A percentile compares a stretch with the other conserved stretches of the same genome.
Conservation (phyloP, 805 yeast species). For the Vanderwaltozyma yarrowii region DNA sequence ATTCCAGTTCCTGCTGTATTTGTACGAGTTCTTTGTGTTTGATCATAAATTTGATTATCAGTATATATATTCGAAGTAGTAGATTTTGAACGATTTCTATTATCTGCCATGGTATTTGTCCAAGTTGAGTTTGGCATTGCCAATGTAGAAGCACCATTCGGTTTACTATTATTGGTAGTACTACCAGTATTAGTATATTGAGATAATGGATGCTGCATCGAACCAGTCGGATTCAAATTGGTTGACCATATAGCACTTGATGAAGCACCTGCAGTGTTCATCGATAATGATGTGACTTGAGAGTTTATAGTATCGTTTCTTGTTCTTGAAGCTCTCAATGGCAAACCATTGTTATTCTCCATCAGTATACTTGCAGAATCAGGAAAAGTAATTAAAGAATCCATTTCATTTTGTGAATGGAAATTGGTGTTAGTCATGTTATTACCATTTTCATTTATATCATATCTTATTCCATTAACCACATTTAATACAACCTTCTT, state of each 20-base stretch:
- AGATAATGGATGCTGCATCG: background rate
- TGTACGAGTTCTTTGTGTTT: constrained; percentile 2
- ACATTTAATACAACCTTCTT: no score
- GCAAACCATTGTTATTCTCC: constrained; percentile 2
- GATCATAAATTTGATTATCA: constrained; percentile 20
- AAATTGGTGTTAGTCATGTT: no score
- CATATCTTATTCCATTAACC: no score
- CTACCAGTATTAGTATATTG: constrained; percentile 2
- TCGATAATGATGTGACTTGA: constrained; percentile 29
- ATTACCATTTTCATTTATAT: no score
- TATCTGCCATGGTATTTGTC: background rate
- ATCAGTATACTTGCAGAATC: constrained; percentile 9
- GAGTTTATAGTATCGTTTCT: constrained; percentile 28
- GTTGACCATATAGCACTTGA: constrained; percentile 22
- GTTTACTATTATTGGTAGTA: background rate
- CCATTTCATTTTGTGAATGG: constrained; percentile 7
- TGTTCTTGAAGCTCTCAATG: constrained; percentile 21
- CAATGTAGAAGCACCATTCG: background rate
- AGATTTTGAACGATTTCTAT: constrained; percentile 26
- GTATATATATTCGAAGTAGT: constrained; percentile 26
- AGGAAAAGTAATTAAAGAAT: constrained; percentile 19
- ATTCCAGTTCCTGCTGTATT: background rate
- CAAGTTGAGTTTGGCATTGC: background rate
- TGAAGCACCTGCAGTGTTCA: constrained; percentile 12
- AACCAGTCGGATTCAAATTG: constrained; percentile 1